These are phyloP conservation scores for Lactarius sanguifluus DNA, from an alignment of 768 basidiomycete genomes.

Conservation along the genomic window DNA sequence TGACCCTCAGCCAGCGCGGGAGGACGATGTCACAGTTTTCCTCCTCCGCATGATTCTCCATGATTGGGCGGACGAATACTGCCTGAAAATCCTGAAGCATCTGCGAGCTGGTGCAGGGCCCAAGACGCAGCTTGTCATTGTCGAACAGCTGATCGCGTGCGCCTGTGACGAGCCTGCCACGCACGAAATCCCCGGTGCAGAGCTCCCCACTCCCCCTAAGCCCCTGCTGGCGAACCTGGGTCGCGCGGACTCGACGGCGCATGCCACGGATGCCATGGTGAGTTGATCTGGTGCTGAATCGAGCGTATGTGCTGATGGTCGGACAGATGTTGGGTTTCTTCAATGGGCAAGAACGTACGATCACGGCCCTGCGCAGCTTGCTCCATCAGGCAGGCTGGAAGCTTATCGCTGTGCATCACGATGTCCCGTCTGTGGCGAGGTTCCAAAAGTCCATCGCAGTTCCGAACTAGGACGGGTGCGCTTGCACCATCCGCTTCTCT, in stretches of 20 bases:
- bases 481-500: neutral
- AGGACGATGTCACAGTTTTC: neutral
- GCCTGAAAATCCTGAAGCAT: neutral
- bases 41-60: neutral
- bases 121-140: neutral
- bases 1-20: neutral
- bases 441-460: neutral
- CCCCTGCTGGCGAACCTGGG: neutral
- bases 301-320: neutral
- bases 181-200: neutral
- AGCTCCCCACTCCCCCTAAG: neutral
- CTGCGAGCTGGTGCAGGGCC: neutral
- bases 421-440: neutral
- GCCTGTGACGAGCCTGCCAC: neutral
- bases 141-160: neutral
- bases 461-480: neutral
- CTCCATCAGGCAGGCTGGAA: neutral
- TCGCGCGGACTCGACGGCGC: neutral
- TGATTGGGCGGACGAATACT: neutral
- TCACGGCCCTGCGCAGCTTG: neutral
- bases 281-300: neutral
- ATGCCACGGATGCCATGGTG: neutral
- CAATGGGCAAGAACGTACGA: neutral
- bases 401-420: neutral
- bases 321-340: neutral